phyloP scores from a whole-genome alignment of 148 eudicot species.

The Mesembryanthemum crystallinum region DNA sequence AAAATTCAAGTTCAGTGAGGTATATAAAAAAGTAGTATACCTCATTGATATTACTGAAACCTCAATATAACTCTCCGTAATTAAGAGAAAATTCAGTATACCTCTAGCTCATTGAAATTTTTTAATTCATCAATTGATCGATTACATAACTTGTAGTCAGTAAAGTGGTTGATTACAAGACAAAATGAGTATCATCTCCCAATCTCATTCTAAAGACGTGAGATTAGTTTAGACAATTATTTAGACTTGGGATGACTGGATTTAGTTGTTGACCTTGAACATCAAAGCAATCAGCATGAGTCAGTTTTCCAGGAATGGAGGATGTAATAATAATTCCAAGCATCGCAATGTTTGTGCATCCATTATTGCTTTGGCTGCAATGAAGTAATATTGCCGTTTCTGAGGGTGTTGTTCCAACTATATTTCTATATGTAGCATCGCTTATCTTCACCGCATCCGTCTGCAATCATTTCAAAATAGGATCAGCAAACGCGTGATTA shows the following conservation, averaged over 20 bases:
- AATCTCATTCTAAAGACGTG: too few species aligned
- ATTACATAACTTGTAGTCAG: too few species aligned
- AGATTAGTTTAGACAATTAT: not conserved
- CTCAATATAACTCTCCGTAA: too few species aligned
- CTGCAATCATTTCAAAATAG: not conserved
- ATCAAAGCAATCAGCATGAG: slow-evolving; percentile 4
- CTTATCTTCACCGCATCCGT: slow-evolving; percentile 8
- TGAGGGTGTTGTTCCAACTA: not conserved
- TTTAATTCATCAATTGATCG: too few species aligned
- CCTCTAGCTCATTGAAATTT: too few species aligned
- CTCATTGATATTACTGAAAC: too few species aligned
- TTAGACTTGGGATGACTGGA: not conserved
- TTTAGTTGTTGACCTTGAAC: not conserved
- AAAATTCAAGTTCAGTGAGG: too few species aligned
- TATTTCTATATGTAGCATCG: not conserved
- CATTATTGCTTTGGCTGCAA: slow-evolving; percentile 14
- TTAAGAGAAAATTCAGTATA: too few species aligned
- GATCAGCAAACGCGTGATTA: too few species aligned
- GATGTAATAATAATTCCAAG: slow-evolving; percentile 1
- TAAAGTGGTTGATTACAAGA: too few species aligned
- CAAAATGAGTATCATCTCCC: too few species aligned
- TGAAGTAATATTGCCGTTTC: slow-evolving; percentile 4
- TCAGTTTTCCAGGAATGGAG: not conserved
- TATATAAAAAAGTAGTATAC: too few species aligned
- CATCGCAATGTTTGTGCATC: slow-evolving; percentile 13